These are phyloP conservation scores for Ustilago trichophora DNA, from an alignment of 1,284 basidiomycete species.

Conservation along the genomic window DNA sequence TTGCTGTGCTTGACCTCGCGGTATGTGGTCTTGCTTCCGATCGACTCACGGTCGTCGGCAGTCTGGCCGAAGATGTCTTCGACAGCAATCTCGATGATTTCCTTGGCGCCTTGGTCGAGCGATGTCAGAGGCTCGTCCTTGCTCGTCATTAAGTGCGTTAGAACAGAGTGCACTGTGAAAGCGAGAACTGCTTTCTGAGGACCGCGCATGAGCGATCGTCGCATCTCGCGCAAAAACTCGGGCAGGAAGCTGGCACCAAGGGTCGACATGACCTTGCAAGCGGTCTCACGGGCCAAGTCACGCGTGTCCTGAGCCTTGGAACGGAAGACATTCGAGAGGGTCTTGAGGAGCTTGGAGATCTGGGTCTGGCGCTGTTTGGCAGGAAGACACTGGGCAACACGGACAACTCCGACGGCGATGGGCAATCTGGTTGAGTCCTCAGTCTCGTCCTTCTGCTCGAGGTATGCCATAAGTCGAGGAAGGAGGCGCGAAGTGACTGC, in stretches of 20 bases:
- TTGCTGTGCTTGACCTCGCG: constrained; percentile 64
- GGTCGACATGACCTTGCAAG: constrained; percentile 81
- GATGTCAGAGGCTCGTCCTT: constrained; percentile 71
- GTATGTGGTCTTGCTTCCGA: constrained; percentile 88
- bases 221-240: constrained; percentile 80
- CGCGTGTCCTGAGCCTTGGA: constrained; percentile 94
- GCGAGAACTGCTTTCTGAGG: constrained; percentile 94
- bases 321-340: constrained; percentile 85
- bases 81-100: constrained; percentile 81
- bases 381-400: constrained; percentile 84
- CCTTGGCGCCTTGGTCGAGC: constrained; percentile 76
- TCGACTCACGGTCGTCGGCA: constrained; percentile 85
- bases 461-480: constrained; percentile 61
- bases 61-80: constrained; percentile 96
- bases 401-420: constrained; percentile 85
- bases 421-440: constrained; percentile 77
- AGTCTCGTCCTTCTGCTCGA: constrained; percentile 77
- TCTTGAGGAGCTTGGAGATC: constrained; percentile 81
- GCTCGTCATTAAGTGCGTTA: constrained; percentile 72
- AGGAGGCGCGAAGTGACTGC: constrained; percentile 73
- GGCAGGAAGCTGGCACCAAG: constrained; percentile 81
- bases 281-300: constrained; percentile 83
- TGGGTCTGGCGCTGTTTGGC: constrained; percentile 71
- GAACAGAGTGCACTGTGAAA: constrained; percentile 81
- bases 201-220: constrained; percentile 83